Conservation (phyloP, 495 filamentous ascomycete species). For the Tuber calosporum region DNA sequence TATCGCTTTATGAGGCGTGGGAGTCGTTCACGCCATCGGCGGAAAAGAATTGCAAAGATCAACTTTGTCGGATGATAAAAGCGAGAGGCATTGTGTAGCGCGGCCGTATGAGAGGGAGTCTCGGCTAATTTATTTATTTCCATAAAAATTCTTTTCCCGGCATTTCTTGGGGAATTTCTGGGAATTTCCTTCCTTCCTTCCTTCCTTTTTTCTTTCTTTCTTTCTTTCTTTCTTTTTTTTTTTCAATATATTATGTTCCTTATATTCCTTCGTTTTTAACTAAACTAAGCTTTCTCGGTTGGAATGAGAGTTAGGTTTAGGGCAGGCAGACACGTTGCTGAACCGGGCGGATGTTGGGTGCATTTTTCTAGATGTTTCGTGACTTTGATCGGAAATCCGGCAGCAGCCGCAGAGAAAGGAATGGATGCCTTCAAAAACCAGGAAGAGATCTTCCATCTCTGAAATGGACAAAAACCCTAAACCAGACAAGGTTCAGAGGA, state of each 20-base stretch:
- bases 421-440: background rate
- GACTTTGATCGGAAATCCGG: slow-evolving; percentile 25
- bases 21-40: slow-evolving; percentile 61
- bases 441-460: background rate
- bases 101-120: background rate
- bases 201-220: background rate
- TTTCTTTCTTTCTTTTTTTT: no score
- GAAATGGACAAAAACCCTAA: background rate
- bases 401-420: background rate
- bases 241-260: background rate
- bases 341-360: slow-evolving; percentile 14
- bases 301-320: background rate
- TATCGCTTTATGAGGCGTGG: slow-evolving; percentile 88
- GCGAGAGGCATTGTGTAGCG: slow-evolving; percentile 54
- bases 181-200: no score
- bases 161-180: background rate
- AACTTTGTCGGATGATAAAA: slow-evolving; percentile 77
- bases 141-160: background rate
- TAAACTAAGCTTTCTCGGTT: no score
- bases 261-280: background rate
- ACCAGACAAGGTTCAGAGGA: background rate
- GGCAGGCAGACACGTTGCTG: background rate
- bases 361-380: slow-evolving; percentile 32
- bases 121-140: background rate
- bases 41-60: slow-evolving; percentile 71